phyloP scores from a whole-genome alignment of 345 rosid genomes.

The Gynandropsis gynandra region DNA sequence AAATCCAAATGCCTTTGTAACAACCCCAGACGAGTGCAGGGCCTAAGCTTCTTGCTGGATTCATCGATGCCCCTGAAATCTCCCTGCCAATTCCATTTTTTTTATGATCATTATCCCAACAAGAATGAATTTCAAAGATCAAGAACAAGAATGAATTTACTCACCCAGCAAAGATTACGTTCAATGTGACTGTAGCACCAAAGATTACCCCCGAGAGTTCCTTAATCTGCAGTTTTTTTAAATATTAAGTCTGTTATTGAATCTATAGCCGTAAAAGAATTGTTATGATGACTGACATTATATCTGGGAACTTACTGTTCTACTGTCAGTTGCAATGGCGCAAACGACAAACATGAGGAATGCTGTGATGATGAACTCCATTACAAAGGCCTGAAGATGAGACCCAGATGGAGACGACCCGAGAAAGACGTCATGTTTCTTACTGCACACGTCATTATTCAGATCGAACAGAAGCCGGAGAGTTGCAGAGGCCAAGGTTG shows the following conservation, averaged over 20 bases:
- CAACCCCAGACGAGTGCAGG: constrained; percentile 42
- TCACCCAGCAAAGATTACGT: constrained; percentile 84
- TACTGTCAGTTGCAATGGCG: constrained; percentile 69
- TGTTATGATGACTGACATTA: too few species aligned
- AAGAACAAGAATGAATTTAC: background rate
- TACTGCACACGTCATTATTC: constrained; percentile 31
- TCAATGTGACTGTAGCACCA: constrained; percentile 75
- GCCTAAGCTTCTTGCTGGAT: constrained; percentile 62
- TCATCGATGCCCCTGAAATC: constrained; percentile 70
- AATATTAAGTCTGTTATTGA: constrained; percentile 10
- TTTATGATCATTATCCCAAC: too few species aligned
- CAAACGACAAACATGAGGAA: constrained; percentile 82
- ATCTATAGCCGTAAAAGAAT: too few species aligned
- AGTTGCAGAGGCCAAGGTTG: constrained; percentile 75
- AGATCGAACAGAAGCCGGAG: constrained; percentile 51
- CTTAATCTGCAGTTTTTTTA: constrained; percentile 41
- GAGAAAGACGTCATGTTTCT: constrained; percentile 50
- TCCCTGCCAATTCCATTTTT: constrained; percentile 41
- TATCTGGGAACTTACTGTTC: constrained; percentile 74
- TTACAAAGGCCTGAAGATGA: constrained; percentile 50
- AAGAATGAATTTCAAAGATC: background rate
- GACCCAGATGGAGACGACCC: constrained; percentile 73
- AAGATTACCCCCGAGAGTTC: constrained; percentile 82
- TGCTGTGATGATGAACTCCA: constrained; percentile 87
- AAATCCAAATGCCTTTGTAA: constrained; percentile 41